These are phyloP conservation scores for Leishmania martiniquensis DNA, from an alignment of 208 protist species.

Conservation along the genomic window DNA sequence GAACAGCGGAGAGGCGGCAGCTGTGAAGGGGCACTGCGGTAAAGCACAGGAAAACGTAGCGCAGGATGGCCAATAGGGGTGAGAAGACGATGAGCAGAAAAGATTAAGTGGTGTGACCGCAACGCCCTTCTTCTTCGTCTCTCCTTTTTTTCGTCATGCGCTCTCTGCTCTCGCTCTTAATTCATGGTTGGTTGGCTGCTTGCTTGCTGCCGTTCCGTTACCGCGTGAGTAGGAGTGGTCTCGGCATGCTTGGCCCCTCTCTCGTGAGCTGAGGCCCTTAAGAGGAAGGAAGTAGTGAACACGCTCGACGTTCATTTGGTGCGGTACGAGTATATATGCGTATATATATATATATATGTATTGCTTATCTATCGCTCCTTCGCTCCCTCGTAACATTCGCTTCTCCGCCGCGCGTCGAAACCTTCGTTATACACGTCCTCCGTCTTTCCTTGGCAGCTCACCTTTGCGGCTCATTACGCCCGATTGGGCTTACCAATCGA, in stretches of 20 bases:
- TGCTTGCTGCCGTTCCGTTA: background rate
- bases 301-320: background rate
- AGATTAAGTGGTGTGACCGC: background rate
- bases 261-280: background rate
- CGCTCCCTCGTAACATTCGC: background rate
- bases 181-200: too few relatives aligned
- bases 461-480: background rate
- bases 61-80: too few relatives aligned
- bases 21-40: too few relatives aligned
- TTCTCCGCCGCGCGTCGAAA: background rate
- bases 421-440: background rate
- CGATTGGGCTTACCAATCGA: background rate
- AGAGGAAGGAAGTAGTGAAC: background rate
- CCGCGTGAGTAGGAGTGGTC: background rate
- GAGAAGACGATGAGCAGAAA: too few relatives aligned
- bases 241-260: background rate
- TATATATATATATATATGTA: too few relatives aligned
- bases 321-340: too few relatives aligned
- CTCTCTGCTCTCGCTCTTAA: background rate
- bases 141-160: background rate
- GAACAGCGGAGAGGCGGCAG: too few relatives aligned
- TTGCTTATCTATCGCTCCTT: background rate
- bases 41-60: too few relatives aligned
- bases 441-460: background rate
- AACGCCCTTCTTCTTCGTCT: background rate